Base-by-base conservation (phyloP, 75 land plant species). In the Selaginella moellendorffii region DNA sequence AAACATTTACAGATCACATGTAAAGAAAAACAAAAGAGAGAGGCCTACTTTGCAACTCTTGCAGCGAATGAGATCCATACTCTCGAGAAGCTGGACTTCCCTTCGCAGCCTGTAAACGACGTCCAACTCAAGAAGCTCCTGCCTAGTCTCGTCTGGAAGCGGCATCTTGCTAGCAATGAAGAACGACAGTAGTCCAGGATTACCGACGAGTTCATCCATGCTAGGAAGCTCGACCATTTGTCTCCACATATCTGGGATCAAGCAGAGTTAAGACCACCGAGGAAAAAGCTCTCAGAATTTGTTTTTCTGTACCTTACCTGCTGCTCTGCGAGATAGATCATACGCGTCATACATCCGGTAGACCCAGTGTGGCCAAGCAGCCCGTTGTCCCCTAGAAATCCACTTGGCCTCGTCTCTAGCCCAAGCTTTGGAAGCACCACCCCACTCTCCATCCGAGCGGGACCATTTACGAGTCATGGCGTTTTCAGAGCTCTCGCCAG, bases 361-460 rank as follows among this genome's bases (percentile, higher is more conserved):
- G 0, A 89, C 99, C 99, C 99, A 95, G 52, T 69, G 65, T 30
- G 99, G 99, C 85, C 78, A 95, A 66, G 83, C 79, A 36, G 96
- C 66, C 54, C 73, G 65, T 42, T 81, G 70, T 53, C 79, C 80
- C 27, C 75, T 73, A 19, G 30, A 68, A 2, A 31, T 46, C 73
- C 77, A 81, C 27, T 75, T 78, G 1, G 68, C 25, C 1, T 77
- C 67, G 52, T 63, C 75, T 30, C 62, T 65, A 24, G 62, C 76
- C 78, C 69, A 73, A 21, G 81, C 80, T 68, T 79, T 77, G 25
- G 65, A 69, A 36, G 67, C 76, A 23, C 63, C 73, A 24, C 72
- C 80, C 79, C 74, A 70, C 8, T 54, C 77, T 52, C 71, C 74
- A 10, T 65, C 74, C 29, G 30, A 30, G n/a, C n/a, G n/a, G n/a